Conservation (phyloP, 2,329 filamentous ascomycete species). For the Fusarium torreyae region DNA sequence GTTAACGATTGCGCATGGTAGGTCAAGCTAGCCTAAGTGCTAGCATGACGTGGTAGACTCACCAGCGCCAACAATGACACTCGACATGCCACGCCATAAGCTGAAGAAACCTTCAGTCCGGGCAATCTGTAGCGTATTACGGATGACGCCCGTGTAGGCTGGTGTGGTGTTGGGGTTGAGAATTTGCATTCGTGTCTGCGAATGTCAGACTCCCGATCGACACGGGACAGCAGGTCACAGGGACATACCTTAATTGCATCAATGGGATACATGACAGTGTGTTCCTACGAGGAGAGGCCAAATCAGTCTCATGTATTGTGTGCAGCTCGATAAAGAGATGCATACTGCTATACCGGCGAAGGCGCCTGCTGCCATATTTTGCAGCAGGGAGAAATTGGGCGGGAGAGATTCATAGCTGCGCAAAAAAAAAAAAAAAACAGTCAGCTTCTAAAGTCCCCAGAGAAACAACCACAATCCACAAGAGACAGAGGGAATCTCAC, state of each 20-base stretch:
- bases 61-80: slow-evolving; percentile 96
- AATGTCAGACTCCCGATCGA: slow-evolving; percentile 37
- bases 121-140: slow-evolving; percentile 93
- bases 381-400: slow-evolving; percentile 91
- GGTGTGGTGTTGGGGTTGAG: slow-evolving; percentile 85
- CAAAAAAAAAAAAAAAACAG: slow-evolving; percentile 3
- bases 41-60: slow-evolving; percentile 53
- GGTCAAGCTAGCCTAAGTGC: slow-evolving; percentile 41
- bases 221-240: slow-evolving; percentile 4
- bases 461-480: background rate
- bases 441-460: slow-evolving; percentile 14
- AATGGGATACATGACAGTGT: slow-evolving; percentile 99
- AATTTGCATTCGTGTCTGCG: slow-evolving; percentile 97
- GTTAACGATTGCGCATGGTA: slow-evolving; percentile 21
- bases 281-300: slow-evolving; percentile 74
- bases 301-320: slow-evolving; percentile 31
- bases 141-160: slow-evolving; percentile 90
- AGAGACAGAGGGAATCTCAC: slow-evolving; percentile 59
- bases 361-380: slow-evolving; percentile 96
- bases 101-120: slow-evolving; percentile 90
- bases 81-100: slow-evolving; percentile 96
- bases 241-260: slow-evolving; percentile 91
- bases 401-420: slow-evolving; percentile 91
- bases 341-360: slow-evolving; percentile 96
- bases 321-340: slow-evolving; percentile 22